A percentile compares a stretch with the other conserved stretches of the same genome.
phyloP scores from a whole-genome alignment of 805 yeast genomes.

The Saccharomyces mikatae region DNA sequence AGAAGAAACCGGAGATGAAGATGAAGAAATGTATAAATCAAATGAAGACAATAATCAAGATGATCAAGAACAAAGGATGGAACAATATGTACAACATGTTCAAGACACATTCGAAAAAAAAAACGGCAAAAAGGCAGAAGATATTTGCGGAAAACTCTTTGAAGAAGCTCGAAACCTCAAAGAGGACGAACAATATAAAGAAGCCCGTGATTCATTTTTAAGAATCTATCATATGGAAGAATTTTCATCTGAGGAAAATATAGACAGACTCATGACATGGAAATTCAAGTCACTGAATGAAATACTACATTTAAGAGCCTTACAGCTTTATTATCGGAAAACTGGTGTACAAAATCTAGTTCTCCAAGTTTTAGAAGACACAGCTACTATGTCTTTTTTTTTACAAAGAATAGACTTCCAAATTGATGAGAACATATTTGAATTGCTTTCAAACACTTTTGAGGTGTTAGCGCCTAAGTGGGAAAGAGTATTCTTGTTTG shows the following conservation, averaged over 20 bases:
- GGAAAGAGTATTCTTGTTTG: slow-evolving; percentile 2
- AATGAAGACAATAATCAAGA: neutral
- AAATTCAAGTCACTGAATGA: slow-evolving; percentile 4
- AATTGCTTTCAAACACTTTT: neutral
- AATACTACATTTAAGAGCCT: neutral
- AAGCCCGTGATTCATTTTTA: slow-evolving; percentile 3
- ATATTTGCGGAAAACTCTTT: neutral
- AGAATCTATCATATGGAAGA: neutral
- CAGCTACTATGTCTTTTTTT: neutral
- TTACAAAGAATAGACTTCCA: neutral
- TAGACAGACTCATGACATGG: neutral
- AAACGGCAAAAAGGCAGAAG: neutral
- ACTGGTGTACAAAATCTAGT: neutral
- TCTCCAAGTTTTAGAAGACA: neutral
- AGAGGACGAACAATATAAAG: slow-evolving; percentile 2
- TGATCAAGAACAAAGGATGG: neutral
- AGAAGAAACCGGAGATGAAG: slow-evolving; percentile 17
- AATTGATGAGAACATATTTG: neutral
- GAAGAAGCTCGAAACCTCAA: neutral
- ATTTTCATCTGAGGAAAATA: neutral
- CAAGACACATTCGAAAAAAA: slow-evolving; percentile 8
- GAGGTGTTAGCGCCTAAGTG: neutral
- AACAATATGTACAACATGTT: neutral
- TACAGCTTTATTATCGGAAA: neutral
- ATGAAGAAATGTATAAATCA: neutral